phyloP scores from a whole-genome alignment of 2,329 filamentous ascomycete genomes.

The Neurospora sp. region DNA sequence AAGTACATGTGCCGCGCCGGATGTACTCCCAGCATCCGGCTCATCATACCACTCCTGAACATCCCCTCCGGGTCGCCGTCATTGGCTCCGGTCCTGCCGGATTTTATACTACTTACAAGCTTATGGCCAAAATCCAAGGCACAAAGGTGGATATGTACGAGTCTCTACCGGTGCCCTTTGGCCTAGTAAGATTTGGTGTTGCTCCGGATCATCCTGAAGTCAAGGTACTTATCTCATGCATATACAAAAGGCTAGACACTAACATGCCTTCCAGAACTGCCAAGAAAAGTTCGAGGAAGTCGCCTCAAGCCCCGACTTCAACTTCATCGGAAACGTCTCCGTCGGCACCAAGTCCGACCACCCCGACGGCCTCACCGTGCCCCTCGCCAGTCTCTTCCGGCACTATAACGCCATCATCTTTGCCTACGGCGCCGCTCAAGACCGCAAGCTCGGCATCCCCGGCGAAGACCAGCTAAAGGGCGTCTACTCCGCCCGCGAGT shows the following conservation, averaged over 20 bases:
- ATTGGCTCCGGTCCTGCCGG: slow-evolving; percentile 91
- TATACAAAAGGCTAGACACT: neutral
- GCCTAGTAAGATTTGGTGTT: slow-evolving; percentile 85
- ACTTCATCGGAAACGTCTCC: slow-evolving; percentile 81
- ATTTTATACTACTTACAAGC: slow-evolving; percentile 84
- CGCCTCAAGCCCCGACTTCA: slow-evolving; percentile 71
- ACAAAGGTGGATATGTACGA: slow-evolving; percentile 93
- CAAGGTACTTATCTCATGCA: slow-evolving; percentile 49
- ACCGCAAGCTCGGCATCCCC: slow-evolving; percentile 66
- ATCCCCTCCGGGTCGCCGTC: slow-evolving; percentile 69
- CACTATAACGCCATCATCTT: slow-evolving; percentile 92
- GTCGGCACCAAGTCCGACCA: slow-evolving; percentile 47
- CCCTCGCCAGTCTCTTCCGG: slow-evolving; percentile 56
- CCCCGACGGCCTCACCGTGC: slow-evolving; percentile 41
- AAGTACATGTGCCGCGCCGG: slow-evolving; percentile 1
- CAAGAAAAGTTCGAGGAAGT: slow-evolving; percentile 89
- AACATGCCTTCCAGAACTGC: slow-evolving; percentile 57
- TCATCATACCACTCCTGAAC: slow-evolving; percentile 19
- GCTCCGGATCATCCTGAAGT: slow-evolving; percentile 98
- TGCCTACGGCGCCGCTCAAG: slow-evolving; percentile 82
- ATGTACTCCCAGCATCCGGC: neutral
- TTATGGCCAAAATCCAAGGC: slow-evolving; percentile 65
- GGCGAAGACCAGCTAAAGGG: slow-evolving; percentile 65
- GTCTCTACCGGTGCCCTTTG: slow-evolving; percentile 82
- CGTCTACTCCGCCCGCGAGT: slow-evolving; percentile 80